Percentiles rank a stretch among this genome's conserved stretches.
These are phyloP conservation scores for Physcomitrium patens DNA, from an alignment of 225 moss, liverwort and hornwort species.

Conservation along the genomic window DNA sequence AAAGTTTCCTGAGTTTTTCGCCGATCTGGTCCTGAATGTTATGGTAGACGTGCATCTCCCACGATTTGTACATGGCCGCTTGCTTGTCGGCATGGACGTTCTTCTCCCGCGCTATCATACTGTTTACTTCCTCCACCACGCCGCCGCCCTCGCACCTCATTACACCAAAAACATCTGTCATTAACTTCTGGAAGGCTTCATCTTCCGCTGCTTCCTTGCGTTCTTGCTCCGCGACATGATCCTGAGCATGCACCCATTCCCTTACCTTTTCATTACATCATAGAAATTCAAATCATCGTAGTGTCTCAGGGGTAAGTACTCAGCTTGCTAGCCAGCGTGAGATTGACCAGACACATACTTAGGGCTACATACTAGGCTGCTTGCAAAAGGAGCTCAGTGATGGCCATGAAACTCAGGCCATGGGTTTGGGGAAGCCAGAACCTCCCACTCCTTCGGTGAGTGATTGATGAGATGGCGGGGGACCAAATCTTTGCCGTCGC, in stretches of 20 bases:
- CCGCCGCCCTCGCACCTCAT: slow-evolving; percentile 49
- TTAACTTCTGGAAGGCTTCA: slow-evolving; percentile 45
- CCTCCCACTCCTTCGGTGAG: slow-evolving; percentile 48
- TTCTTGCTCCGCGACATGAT: slow-evolving; percentile 34
- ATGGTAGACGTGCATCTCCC: slow-evolving; percentile 62
- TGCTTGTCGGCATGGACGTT: slow-evolving; percentile 38
- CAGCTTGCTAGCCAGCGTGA: not conserved
- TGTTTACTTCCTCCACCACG: slow-evolving; percentile 54
- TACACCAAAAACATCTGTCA: slow-evolving; percentile 35
- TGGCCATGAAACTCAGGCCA: not conserved
- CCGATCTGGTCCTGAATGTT: slow-evolving; percentile 55
- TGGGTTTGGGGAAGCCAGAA: slow-evolving; percentile 19
- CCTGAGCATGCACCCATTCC: slow-evolving; percentile 26
- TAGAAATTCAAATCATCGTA: not conserved
- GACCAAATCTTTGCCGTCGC: slow-evolving; percentile 19
- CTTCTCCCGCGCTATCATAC: slow-evolving; percentile 37
- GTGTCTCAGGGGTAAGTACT: not conserved
- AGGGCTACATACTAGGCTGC: slow-evolving; percentile 13
- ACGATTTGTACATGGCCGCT: slow-evolving; percentile 52
- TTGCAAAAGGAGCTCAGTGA: not conserved
- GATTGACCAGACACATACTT: not conserved
- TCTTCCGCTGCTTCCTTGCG: slow-evolving; percentile 50
- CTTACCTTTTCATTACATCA: not conserved
- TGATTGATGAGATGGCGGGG: slow-evolving; percentile 61
- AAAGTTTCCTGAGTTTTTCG: slow-evolving; percentile 48